Conservation (phyloP, 2,329 filamentous ascomycete species). For the Capronia coronata region DNA sequence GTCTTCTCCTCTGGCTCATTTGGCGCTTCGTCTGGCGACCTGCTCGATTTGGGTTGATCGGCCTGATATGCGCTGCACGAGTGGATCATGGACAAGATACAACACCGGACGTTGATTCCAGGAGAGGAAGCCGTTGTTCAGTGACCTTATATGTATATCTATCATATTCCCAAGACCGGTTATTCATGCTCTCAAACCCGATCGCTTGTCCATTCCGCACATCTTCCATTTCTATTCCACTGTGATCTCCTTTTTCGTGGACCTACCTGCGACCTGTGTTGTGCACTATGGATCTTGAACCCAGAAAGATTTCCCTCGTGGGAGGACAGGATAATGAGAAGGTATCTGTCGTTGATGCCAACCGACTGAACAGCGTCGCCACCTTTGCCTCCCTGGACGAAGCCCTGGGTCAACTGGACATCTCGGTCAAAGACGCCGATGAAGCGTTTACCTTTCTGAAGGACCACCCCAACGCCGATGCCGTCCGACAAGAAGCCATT, state of each 20-base stretch:
- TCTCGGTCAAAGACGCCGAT: conserved; percentile 20
- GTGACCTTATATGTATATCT: too few relatives aligned
- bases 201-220: too few relatives aligned
- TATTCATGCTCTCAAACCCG: too few relatives aligned
- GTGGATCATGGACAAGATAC: conserved; percentile 2
- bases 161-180: too few relatives aligned
- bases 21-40: conserved; percentile 3
- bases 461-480: conserved; percentile 20
- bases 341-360: neutral
- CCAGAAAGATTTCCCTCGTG: neutral
- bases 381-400: conserved; percentile 10
- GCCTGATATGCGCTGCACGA: conserved; percentile 3
- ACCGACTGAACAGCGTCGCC: neutral
- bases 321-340: neutral
- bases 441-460: conserved; percentile 24
- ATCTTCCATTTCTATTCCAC: too few relatives aligned
- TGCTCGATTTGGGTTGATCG: conserved; percentile 7
- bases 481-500: conserved; percentile 18
- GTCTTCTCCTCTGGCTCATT: conserved; percentile 4
- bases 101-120: neutral
- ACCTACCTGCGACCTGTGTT: too few relatives aligned
- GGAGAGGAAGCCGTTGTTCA: too few relatives aligned
- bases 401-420: conserved; percentile 15
- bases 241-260: too few relatives aligned
- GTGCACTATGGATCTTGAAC: neutral